Percentiles rank a stretch among this genome's conserved stretches.
Conservation (phyloP, 352 stramenopile species). For the Blastocystis hominis region DNA sequence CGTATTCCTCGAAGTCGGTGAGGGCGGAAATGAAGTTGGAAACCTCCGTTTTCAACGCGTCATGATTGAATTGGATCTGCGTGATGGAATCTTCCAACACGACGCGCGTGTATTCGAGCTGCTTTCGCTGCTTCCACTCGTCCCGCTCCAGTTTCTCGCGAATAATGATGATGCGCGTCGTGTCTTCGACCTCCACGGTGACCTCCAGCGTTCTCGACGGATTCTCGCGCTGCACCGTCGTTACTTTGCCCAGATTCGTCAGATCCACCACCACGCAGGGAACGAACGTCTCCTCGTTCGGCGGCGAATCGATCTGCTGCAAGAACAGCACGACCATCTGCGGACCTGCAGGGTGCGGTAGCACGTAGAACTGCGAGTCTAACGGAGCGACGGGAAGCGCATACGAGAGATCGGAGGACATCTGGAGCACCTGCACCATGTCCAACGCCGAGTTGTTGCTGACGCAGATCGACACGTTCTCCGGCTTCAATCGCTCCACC, state of each 20-base stretch:
- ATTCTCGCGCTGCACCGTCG: background rate
- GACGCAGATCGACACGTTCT: background rate
- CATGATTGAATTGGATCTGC: background rate
- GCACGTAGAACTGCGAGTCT: background rate
- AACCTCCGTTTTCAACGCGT: background rate
- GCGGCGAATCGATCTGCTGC: background rate
- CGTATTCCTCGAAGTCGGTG: conserved; percentile 1
- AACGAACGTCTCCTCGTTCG: background rate
- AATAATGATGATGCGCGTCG: background rate
- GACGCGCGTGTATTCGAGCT: background rate
- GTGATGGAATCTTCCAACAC: background rate
- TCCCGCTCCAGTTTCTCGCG: background rate
- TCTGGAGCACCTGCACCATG: background rate
- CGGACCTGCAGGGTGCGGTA: background rate
- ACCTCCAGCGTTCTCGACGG: background rate
- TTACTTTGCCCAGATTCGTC: background rate
- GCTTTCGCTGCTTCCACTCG: background rate
- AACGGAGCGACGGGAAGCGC: background rate
- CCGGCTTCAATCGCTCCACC: background rate
- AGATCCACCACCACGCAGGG: background rate
- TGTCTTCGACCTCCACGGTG: background rate
- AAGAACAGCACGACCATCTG: conserved; percentile 5
- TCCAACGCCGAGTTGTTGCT: background rate
- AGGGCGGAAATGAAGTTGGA: background rate
- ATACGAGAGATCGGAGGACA: background rate